A percentile compares a stretch with the other conserved stretches of the same genome.
Evolutionary conservation across 2,329 filamentous ascomycete genomes (phyloP).

Genomic region (Celoporthe dispersa): DNA sequence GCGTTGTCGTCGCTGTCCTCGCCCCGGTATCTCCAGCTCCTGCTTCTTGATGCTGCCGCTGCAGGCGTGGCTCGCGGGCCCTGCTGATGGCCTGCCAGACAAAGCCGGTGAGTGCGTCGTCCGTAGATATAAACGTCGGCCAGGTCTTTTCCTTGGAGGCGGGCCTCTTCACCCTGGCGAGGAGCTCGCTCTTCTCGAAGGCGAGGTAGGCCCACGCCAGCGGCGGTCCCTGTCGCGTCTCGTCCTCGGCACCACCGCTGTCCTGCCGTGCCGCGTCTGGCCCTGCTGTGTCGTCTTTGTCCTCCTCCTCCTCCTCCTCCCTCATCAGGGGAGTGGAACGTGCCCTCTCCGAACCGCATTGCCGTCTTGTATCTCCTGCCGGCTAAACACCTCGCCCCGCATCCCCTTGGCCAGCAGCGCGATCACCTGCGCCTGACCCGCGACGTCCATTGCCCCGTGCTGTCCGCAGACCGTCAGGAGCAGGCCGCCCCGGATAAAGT

Average conservation of each 20-base stretch:
- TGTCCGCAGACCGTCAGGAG: constrained; percentile 53
- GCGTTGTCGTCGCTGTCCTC: constrained; percentile 34
- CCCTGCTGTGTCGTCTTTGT: constrained; percentile 40
- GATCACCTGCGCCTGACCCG: constrained; percentile 52
- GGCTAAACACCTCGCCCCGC: constrained; percentile 47
- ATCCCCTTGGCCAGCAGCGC: constrained; percentile 55
- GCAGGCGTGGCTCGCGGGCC: constrained; percentile 44
- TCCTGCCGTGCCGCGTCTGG: constrained; percentile 33
- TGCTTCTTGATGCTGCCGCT: not conserved
- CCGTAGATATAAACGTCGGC: constrained; percentile 52
- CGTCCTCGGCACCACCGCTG: not conserved
- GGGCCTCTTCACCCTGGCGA: constrained; percentile 46
- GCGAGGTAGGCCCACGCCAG: constrained; percentile 49
- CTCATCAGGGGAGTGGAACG: not conserved
- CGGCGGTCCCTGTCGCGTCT: constrained; percentile 28
- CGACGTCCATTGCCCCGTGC: constrained; percentile 57
- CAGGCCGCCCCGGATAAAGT: constrained; percentile 53
- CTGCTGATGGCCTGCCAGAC: constrained; percentile 52
- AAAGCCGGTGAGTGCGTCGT: constrained; percentile 57
- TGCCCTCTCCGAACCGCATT: constrained; percentile 44
- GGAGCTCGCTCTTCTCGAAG: constrained; percentile 43
- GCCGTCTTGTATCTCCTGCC: constrained; percentile 47
- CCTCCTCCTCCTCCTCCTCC: constrained; percentile 23
- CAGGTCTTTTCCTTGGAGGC: constrained; percentile 37
- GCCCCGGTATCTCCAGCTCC: not conserved